Base-by-base conservation (phyloP, 257 asterid genomes). In the Solanum appendiculatum region DNA sequence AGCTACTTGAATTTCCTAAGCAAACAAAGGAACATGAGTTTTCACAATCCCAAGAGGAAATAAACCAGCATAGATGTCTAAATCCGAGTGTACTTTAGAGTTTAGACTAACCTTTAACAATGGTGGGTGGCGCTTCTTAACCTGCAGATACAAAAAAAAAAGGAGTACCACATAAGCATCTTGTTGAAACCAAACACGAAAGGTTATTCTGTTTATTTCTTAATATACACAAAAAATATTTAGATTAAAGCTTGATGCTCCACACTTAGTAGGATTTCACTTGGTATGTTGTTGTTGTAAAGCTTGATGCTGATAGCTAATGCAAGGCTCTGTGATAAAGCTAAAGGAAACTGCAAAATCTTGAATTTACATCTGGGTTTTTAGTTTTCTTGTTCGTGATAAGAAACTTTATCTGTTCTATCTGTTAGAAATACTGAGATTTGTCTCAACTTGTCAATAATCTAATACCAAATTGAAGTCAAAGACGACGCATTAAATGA, bases 51-150 rank as follows among this genome's bases (percentile, higher is more conserved):
- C 66, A 29, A 10, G 11, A 48, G 68, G 66, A 81, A 81, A 81
- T 51, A 29, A 48, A 81, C 29, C 66, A 81, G 68, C 29, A 37
- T 18, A 48, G 5, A 80, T 29, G 42, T 80, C 85, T 80, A 29
- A 48, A 81, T 51, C 68, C 18, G 68, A 48, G n/a, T n/a, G n/a
- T n/a, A n/a, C n/a, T 63, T 34, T 36, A 20, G 11, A 21, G 51
- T 37, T 9, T 73, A 73, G 18, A 25, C 82, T 36, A 11, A 96
- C 99, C 99, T 95, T 96, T 89, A 96, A 87, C 87, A 96, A 84
- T 86, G 99, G 98, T n/a, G 95, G 93, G 37, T 94, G 94, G 85
- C 86, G 96, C 90, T 90, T 94, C 93, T 93, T 94, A 70, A 96
- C 98, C 99, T 96, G 98, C 92, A 90, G 86, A 87, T 39, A 15